Conservation (phyloP, 257 asterid genomes). For the Ilex aquifolium region DNA sequence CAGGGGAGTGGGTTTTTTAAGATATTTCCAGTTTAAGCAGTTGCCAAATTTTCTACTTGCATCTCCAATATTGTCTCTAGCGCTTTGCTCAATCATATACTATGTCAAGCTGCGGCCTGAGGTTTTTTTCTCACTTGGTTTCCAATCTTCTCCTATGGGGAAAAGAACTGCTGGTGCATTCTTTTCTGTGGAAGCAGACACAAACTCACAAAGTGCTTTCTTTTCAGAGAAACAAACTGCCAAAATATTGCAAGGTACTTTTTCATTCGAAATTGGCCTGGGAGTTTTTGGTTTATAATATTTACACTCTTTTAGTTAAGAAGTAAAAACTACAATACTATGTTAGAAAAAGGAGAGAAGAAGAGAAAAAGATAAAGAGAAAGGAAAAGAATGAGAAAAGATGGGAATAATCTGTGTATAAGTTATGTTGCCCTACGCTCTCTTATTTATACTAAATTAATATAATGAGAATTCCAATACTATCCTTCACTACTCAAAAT, state of each 20-base stretch:
- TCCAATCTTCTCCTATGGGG: conserved; percentile 29
- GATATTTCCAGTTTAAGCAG: conserved; percentile 82
- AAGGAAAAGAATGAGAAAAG: too few species aligned
- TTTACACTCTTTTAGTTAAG: too few species aligned
- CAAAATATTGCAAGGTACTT: conserved; percentile 42
- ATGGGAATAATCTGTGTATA: too few species aligned
- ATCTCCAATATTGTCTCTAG: conserved; percentile 71
- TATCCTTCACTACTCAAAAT: too few species aligned
- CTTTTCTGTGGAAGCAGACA: conserved; percentile 19
- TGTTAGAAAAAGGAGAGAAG: too few species aligned
- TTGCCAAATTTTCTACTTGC: conserved; percentile 90
- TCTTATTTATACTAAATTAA: too few species aligned
- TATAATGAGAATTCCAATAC: too few species aligned
- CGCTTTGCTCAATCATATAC: conserved; percentile 60
- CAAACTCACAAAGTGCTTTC: conserved; percentile 21
- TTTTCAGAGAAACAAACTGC: conserved; percentile 22
- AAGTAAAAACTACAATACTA: too few species aligned
- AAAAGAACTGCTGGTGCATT: conserved; percentile 28
- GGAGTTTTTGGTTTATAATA: too few species aligned
- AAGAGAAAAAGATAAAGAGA: too few species aligned
- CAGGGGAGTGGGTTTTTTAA: conserved; percentile 96
- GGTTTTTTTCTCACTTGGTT: conserved; percentile 71
- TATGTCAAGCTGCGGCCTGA: conserved; percentile 67
- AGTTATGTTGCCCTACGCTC: too few species aligned
- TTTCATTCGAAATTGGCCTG: too few species aligned